These are phyloP conservation scores for Apiotrichum gracile DNA, from an alignment of 1,284 basidiomycete genomes.

Conservation along the genomic window DNA sequence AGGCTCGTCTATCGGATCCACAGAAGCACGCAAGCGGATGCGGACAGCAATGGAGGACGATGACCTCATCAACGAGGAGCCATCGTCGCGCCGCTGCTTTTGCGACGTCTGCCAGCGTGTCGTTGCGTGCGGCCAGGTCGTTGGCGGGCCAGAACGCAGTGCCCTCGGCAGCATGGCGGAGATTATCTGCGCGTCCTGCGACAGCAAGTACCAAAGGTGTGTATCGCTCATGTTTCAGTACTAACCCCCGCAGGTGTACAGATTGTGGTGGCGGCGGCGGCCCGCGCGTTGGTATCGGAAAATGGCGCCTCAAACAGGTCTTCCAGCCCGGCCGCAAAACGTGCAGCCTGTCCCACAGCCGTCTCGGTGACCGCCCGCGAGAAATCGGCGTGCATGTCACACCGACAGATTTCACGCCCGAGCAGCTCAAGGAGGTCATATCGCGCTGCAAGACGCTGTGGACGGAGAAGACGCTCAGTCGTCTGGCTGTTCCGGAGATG, in stretches of 20 bases:
- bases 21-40: slow-evolving; percentile 42
- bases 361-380: slow-evolving; percentile 40
- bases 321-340: slow-evolving; percentile 49
- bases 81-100: slow-evolving; percentile 18
- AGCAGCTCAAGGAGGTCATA: slow-evolving; percentile 44
- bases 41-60: slow-evolving; percentile 38
- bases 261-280: slow-evolving; percentile 48
- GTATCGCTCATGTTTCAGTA: slow-evolving; percentile 6
- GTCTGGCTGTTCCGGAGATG: slow-evolving; percentile 47
- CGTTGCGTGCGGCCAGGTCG: slow-evolving; percentile 30
- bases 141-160: slow-evolving; percentile 30
- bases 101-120: slow-evolving; percentile 46
- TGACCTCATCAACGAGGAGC: slow-evolving; percentile 21
- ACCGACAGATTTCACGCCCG: slow-evolving; percentile 38
- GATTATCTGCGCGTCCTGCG: slow-evolving; percentile 37
- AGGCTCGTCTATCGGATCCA: slow-evolving; percentile 22
- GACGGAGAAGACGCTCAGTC: slow-evolving; percentile 43
- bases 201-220: slow-evolving; percentile 40
- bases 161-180: slow-evolving; percentile 31
- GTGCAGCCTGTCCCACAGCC: slow-evolving; percentile 46
- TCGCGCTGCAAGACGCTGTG: slow-evolving; percentile 41
- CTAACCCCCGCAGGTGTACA: slow-evolving; percentile 17
- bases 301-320: slow-evolving; percentile 50
- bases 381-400: slow-evolving; percentile 45
- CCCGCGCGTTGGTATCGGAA: slow-evolving; percentile 47